Conservation (phyloP, 208 protist genomes). For the Trypanosoma avium region DNA sequence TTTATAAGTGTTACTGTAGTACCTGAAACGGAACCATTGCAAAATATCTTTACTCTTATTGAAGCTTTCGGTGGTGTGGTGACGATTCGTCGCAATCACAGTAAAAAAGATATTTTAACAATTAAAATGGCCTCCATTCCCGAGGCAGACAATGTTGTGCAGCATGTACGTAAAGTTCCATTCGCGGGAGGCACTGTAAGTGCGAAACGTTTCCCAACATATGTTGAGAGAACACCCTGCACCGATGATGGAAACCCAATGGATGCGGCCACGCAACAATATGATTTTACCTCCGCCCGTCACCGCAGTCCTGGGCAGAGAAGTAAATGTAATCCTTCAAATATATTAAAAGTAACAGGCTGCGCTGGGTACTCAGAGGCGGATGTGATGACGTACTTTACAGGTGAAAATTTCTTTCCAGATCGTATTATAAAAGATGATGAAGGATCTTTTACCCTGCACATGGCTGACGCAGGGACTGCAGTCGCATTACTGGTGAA, state of each 20-base stretch:
- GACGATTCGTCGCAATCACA: conserved; percentile 86
- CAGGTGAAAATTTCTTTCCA: conserved; percentile 65
- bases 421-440: conserved; percentile 73
- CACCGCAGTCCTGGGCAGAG: conserved; percentile 86
- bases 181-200: conserved; percentile 81
- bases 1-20: conserved; percentile 81
- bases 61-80: conserved; percentile 85
- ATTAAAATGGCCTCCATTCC: conserved; percentile 83
- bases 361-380: conserved; percentile 72
- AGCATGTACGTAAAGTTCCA: conserved; percentile 74
- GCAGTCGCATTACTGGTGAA: conserved; percentile 81
- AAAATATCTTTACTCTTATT: conserved; percentile 80
- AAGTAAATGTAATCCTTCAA: conserved; percentile 67
- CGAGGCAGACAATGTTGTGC: conserved; percentile 73
- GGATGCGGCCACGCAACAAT: conserved; percentile 74
- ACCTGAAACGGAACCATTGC: conserved; percentile 73
- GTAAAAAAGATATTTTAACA: conserved; percentile 85
- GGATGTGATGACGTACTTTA: conserved; percentile 87
- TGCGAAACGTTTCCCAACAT: conserved; percentile 82
- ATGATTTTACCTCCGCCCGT: conserved; percentile 84
- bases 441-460: conserved; percentile 73
- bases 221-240: conserved; percentile 82
- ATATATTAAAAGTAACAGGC: conserved; percentile 77
- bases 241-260: conserved; percentile 82
- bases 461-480: conserved; percentile 61